A percentile compares a stretch with the other conserved stretches of the same genome.
phyloP scores from a whole-genome alignment of 1,139 yeast genomes.

The Casaregolazyma lundiana region DNA sequence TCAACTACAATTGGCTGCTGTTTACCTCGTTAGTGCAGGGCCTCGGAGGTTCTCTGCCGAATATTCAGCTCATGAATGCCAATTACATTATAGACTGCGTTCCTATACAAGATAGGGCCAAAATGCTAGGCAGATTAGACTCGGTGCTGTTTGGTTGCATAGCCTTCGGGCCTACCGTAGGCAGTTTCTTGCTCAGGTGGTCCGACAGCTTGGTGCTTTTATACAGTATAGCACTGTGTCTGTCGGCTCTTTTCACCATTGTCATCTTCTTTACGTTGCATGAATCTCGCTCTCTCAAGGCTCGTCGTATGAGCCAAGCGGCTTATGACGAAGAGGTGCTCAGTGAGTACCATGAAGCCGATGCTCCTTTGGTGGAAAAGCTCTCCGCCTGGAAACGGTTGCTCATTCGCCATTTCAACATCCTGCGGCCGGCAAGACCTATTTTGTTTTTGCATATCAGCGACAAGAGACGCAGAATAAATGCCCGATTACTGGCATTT shows the following conservation, averaged over 20 bases:
- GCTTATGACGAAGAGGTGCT: constrained; percentile 11
- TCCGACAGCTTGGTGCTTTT: constrained; percentile 28
- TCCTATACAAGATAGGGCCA: constrained; percentile 50
- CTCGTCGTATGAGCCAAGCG: constrained; percentile 20
- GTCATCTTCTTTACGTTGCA: constrained; percentile 41
- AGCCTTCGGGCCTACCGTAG: constrained; percentile 60
- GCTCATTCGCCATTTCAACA: constrained; percentile 16
- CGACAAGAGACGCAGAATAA: constrained; percentile 31
- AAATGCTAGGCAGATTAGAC: constrained; percentile 50
- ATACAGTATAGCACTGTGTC: constrained; percentile 25
- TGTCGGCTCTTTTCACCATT: constrained; percentile 31
- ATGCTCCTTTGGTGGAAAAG: constrained; percentile 4
- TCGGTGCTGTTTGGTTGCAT: constrained; percentile 59
- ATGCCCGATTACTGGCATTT: constrained; percentile 44
- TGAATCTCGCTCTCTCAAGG: constrained; percentile 47
- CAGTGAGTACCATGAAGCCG: constrained; percentile 10
- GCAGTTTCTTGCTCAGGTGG: constrained; percentile 39
- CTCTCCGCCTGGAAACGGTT: constrained; percentile 10
- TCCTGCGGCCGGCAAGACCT: constrained; percentile 45
- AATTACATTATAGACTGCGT: constrained; percentile 65
- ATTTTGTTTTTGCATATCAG: constrained; percentile 36
- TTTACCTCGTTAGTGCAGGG: constrained; percentile 42
- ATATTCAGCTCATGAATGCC: constrained; percentile 49
- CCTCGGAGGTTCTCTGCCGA: constrained; percentile 51
- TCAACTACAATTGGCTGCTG: constrained; percentile 37